A percentile compares a stretch with the other conserved stretches of the same genome.
Evolutionary conservation across 768 basidiomycete species (phyloP).

Genomic region (Crucibulum laeve): DNA sequence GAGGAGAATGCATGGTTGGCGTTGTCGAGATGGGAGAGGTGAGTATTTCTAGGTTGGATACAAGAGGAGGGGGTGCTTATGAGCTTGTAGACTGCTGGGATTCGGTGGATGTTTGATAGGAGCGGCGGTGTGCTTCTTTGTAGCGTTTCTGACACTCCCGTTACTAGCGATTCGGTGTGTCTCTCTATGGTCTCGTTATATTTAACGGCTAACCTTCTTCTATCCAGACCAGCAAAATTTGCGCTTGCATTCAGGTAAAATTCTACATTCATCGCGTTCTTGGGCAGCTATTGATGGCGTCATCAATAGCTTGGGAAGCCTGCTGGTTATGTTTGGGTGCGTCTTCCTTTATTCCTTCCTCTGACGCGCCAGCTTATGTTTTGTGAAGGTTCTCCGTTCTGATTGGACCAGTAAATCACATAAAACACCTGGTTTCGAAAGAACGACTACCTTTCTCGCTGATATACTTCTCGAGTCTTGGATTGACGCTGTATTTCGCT

Average conservation of each 20-base stretch:
- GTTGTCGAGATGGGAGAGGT: slow-evolving; percentile 92
- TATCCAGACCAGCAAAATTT: slow-evolving; percentile 83
- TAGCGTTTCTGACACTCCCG: slow-evolving; percentile 83
- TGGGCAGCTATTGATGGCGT: slow-evolving; percentile 3
- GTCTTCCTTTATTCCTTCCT: slow-evolving; percentile 14
- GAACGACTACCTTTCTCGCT: slow-evolving; percentile 82
- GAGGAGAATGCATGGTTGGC: slow-evolving; percentile 97
- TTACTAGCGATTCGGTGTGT: slow-evolving; percentile 35
- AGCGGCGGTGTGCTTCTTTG: slow-evolving; percentile 89
- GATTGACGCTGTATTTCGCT: slow-evolving; percentile 87
- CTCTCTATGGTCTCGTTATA: slow-evolving; percentile 5
- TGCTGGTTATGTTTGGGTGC: slow-evolving; percentile 95
- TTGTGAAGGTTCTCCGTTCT: slow-evolving; percentile 69
- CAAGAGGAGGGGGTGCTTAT: neutral
- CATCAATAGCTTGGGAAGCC: slow-evolving; percentile 65
- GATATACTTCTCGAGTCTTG: slow-evolving; percentile 81
- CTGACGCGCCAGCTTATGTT: neutral
- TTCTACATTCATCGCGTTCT: neutral
- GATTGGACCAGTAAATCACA: slow-evolving; percentile 86
- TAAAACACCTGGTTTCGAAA: slow-evolving; percentile 80
- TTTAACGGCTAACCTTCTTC: slow-evolving; percentile 5
- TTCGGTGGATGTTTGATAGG: slow-evolving; percentile 89
- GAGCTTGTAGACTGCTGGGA: slow-evolving; percentile 64
- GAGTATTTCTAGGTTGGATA: slow-evolving; percentile 9
- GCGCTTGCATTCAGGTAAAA: slow-evolving; percentile 79